phyloP scores from a whole-genome alignment of 2,329 filamentous ascomycete species.

The Xylariales sp. region DNA sequence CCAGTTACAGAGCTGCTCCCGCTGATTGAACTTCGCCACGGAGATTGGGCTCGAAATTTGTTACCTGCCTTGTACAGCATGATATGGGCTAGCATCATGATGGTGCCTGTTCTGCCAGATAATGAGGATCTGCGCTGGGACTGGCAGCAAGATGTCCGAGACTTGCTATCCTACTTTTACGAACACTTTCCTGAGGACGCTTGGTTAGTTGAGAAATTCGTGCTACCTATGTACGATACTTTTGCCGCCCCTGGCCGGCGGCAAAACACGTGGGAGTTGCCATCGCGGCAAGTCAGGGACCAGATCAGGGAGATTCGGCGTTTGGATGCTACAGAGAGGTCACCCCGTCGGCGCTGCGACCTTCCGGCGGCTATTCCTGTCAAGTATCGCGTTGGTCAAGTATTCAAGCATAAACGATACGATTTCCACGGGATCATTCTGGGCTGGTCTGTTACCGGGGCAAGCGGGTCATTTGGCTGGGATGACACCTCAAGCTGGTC shows the following conservation, averaged over 20 bases:
- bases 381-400: slow-evolving; percentile 70
- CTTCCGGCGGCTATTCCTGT: slow-evolving; percentile 32
- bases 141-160: slow-evolving; percentile 59
- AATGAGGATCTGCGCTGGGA: slow-evolving; percentile 36
- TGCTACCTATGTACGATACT: slow-evolving; percentile 57
- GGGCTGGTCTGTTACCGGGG: slow-evolving; percentile 71
- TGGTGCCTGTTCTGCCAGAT: slow-evolving; percentile 38
- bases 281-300: slow-evolving; percentile 28
- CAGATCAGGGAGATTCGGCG: slow-evolving; percentile 37
- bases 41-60: slow-evolving; percentile 52
- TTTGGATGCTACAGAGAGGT: slow-evolving; percentile 30
- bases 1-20: slow-evolving; percentile 31
- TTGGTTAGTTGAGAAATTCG: slow-evolving; percentile 64
- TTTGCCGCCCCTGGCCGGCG: slow-evolving; percentile 28
- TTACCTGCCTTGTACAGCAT: slow-evolving; percentile 64
- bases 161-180: slow-evolving; percentile 61
- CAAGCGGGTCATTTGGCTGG: slow-evolving; percentile 59
- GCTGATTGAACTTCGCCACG: slow-evolving; percentile 30
- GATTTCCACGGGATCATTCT: slow-evolving; percentile 76
- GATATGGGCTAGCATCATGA: slow-evolving; percentile 64
- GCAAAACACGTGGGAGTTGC: slow-evolving; percentile 25
- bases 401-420: slow-evolving; percentile 81
- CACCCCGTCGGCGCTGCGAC: slow-evolving; percentile 31
- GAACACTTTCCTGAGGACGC: slow-evolving; percentile 67
- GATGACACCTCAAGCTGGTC: slow-evolving; percentile 35